Base-by-base conservation (phyloP, 495 filamentous ascomycete species). In the Chaetomium tenue region DNA sequence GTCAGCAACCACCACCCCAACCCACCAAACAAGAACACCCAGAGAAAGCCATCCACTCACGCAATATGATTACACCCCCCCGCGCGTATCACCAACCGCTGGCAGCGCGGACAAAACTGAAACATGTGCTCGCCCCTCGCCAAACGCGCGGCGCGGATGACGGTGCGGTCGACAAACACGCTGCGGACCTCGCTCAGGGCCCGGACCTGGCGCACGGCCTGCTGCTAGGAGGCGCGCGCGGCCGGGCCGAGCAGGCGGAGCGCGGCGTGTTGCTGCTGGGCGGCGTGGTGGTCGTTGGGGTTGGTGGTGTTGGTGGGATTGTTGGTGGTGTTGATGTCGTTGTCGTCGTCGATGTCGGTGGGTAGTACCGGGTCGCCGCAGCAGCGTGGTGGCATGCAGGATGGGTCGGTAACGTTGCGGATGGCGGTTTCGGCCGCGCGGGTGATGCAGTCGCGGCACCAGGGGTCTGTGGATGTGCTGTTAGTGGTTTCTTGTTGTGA, bases 31-130 rank as follows among this genome's bases (percentile, higher is more conserved):
- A 55, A 22, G 7, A 16, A 16, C 33, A 37, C 26, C 5, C 20
- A 22, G 5, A 28, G 20, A 13, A 13, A 4, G 47, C 3, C 0
- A 9, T 1, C 9, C 9, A 51, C 63, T 52, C 23, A 64, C 63
- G 22, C 39, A 7, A 64, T 60, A 13, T 64, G 63, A n/a, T 64
- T 64, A 22, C 63, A 64, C 3, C 63, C 63, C 2, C 42, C 46
- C 0, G 9, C 9, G 7, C 56, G 40, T 20, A 5, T 54, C 16
- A 59, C 54, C 33, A 64, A 15, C 7, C 55, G 33, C 2, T 53
- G 18, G n/a, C 63, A 64, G 2, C 37, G 8, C 30, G 28, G 47
- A 30, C 63, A 64, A 15, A 63, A 64, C 55, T 64, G 63, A 12
- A 11, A 64, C 3, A 63, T 1, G 1, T 30, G 25, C 11, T 7